phyloP scores from a whole-genome alignment of 208 protist genomes.

The Acanthamoeba castellanii region DNA sequence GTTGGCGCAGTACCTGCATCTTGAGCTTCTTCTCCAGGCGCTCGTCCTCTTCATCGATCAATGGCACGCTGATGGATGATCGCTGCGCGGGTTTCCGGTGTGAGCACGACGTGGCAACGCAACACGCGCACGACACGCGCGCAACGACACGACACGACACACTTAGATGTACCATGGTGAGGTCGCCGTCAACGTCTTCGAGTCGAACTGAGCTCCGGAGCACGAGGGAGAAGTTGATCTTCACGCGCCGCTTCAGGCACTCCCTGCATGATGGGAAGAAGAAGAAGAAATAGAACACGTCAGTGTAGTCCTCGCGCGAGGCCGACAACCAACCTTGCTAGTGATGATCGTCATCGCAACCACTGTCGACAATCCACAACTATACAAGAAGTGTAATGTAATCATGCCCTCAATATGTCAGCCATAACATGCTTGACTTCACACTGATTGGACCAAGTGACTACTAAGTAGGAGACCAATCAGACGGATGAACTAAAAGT shows the following conservation, averaged over 20 bases:
- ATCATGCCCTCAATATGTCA: too few relatives aligned
- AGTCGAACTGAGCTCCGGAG: neutral
- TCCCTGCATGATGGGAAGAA: neutral
- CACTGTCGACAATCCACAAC: neutral
- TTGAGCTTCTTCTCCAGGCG: constrained; percentile 31
- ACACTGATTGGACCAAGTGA: too few relatives aligned
- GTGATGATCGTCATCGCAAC: neutral
- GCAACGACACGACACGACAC: neutral
- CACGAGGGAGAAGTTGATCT: constrained; percentile 30
- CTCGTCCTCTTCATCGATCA: constrained; percentile 24
- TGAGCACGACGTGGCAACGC: too few relatives aligned
- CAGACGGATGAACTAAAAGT: neutral
- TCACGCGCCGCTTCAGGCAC: constrained; percentile 16
- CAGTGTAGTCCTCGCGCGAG: too few relatives aligned
- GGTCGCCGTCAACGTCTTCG: constrained; percentile 26
- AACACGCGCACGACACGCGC: neutral
- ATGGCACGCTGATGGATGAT: neutral
- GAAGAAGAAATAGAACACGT: too few relatives aligned
- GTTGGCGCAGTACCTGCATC: neutral
- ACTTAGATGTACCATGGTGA: neutral
- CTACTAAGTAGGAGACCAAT: neutral
- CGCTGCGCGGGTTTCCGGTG: neutral
- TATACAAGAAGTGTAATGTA: too few relatives aligned
- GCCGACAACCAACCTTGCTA: too few relatives aligned
- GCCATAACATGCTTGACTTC: too few relatives aligned